Evolutionary conservation across 31 red algal species (phyloP).

Genomic region (Asparagopsis taxiformis): DNA sequence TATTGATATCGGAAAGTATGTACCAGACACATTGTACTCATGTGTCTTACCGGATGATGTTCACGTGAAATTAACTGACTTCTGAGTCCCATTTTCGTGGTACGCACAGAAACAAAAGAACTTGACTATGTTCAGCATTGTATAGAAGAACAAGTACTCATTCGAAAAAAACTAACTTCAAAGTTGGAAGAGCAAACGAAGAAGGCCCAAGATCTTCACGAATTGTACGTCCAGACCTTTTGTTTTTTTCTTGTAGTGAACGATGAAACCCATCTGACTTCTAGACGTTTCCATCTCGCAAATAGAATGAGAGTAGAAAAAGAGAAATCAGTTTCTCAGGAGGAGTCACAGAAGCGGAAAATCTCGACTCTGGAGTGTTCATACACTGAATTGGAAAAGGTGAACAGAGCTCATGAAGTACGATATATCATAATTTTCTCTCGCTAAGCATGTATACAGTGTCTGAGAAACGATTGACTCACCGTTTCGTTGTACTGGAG

Average conservation of each 20-base stretch:
- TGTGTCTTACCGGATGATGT: neutral
- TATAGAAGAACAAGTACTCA: neutral
- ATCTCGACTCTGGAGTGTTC: neutral
- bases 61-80: neutral
- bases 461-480: neutral
- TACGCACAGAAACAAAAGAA: neutral
- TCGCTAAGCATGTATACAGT: too few relatives aligned
- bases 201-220: neutral
- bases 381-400: neutral
- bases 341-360: neutral
- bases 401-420: neutral
- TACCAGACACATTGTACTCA: neutral
- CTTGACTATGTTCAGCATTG: neutral
- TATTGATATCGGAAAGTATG: neutral
- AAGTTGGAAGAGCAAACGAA: neutral
- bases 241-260: neutral
- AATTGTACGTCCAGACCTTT: neutral
- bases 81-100: neutral
- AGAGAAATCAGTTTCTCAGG: neutral
- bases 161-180: neutral
- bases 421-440: neutral
- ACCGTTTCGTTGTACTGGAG: neutral
- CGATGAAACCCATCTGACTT: neutral
- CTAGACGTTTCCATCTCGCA: neutral
- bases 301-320: neutral